A percentile compares a stretch with the other conserved stretches of the same genome.
Evolutionary conservation across 805 yeast genomes (phyloP).

Genomic region (Naumovozyma castellii): DNA sequence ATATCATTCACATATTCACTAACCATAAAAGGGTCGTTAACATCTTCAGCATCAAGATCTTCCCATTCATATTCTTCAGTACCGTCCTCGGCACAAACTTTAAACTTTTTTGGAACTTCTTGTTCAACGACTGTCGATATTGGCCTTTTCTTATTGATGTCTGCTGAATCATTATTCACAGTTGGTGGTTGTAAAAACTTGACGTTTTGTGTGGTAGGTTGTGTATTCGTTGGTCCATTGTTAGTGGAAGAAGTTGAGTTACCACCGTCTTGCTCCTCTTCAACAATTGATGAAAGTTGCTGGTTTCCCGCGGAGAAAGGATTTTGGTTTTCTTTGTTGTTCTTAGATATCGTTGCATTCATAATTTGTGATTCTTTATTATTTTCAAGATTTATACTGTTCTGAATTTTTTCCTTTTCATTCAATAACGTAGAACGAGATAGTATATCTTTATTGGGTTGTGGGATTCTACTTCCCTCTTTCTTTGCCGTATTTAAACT

Average conservation of each 20-base stretch:
- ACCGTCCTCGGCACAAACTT: conserved; percentile 25
- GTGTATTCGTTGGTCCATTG: conserved; percentile 2
- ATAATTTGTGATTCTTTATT: neutral
- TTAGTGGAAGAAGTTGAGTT: neutral
- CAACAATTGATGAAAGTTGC: conserved; percentile 12
- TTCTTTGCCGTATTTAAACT: conserved; percentile 11
- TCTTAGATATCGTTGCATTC: too few species aligned
- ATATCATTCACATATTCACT: conserved; percentile 83
- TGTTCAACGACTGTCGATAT: conserved; percentile 23
- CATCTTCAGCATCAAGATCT: conserved; percentile 61
- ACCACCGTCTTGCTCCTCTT: conserved; percentile 10
- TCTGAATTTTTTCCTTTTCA: conserved; percentile 1
- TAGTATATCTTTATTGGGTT: conserved; percentile 8
- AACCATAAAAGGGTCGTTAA: conserved; percentile 77
- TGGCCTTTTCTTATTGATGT: conserved; percentile 28
- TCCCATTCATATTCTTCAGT: conserved; percentile 24
- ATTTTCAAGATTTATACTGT: conserved; percentile 4
- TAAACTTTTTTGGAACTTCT: neutral
- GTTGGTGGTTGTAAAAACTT: neutral
- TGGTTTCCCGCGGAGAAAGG: conserved; percentile 9
- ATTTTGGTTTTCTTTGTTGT: conserved; percentile 24
- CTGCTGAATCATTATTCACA: conserved; percentile 7
- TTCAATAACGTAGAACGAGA: neutral
- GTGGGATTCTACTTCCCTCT: conserved; percentile 14
- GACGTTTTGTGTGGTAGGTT: conserved; percentile 2